These are phyloP conservation scores for Phytopythium cucurbitacearum DNA, from an alignment of 352 stramenopile species.

Conservation along the genomic window DNA sequence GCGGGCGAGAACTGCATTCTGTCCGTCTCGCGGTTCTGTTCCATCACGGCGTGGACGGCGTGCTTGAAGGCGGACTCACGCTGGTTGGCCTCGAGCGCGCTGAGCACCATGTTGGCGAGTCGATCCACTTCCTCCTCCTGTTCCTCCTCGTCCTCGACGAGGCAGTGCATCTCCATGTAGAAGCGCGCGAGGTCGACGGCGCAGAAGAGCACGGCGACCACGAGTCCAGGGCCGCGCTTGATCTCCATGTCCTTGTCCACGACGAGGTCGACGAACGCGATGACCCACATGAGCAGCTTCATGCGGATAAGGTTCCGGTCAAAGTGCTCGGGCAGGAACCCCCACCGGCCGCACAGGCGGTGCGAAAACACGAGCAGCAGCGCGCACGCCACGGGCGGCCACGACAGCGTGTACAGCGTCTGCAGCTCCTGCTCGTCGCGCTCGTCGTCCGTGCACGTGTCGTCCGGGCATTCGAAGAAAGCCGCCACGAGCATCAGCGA, in stretches of 20 bases:
- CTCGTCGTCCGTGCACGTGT: conserved; percentile 5
- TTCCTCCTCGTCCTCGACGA: conserved; percentile 51
- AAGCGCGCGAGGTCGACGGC: conserved; percentile 50
- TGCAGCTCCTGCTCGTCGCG: conserved; percentile 48
- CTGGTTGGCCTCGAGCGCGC: conserved; percentile 18
- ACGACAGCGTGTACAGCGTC: conserved; percentile 46
- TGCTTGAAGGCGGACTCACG: conserved; percentile 30
- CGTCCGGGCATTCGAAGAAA: conserved; percentile 44
- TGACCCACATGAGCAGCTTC: conserved; percentile 49
- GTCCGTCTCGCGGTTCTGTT: conserved; percentile 11
- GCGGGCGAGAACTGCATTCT: conserved; percentile 8
- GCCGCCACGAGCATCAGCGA: conserved; percentile 47
- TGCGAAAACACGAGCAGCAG: conserved; percentile 31
- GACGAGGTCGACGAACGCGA: conserved; percentile 37
- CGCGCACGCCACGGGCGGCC: conserved; percentile 34
- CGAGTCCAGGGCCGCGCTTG: conserved; percentile 42
- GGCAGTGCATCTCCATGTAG: conserved; percentile 41
- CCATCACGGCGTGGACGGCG: conserved; percentile 23
- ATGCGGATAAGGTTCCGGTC: conserved; percentile 41
- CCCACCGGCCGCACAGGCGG: conserved; percentile 27
- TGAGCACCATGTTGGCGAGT: conserved; percentile 30
- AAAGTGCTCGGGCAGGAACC: conserved; percentile 34
- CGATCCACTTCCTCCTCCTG: conserved; percentile 38
- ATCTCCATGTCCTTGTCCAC: conserved; percentile 48
- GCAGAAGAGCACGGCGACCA: conserved; percentile 47